Base-by-base conservation (phyloP, 345 rosid genomes). In the Geranium brycei region DNA sequence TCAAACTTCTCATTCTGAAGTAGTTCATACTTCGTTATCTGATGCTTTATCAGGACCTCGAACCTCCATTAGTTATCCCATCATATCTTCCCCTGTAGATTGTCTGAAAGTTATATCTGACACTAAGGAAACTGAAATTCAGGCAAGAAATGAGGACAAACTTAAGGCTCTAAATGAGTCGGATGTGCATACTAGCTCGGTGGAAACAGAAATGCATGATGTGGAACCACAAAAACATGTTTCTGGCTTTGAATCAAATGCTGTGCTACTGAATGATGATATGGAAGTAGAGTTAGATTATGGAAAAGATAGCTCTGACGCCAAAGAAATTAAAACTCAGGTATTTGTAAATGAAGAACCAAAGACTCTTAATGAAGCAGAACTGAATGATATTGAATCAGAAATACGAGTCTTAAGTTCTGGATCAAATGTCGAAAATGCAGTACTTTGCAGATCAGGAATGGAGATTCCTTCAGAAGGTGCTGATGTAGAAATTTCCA, bases 341-440 rank as follows among this genome's bases (percentile, higher is more conserved):
- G 41, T 55, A 35, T 40, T 53, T 12, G 59, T 31, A 23, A 23
- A 23, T 7, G 70, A 73, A 19, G 79, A 71, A 68, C 38, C 14
- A 13, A 32, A 65, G 66, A 62, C 31, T 68, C 15, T 14, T 12
- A 65, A 67, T 58, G 28, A 41, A 32, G 53, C 64, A 58, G 73
- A 59, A 55, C 31, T 65, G 59, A 59, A 40, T 51, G 73, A 65
- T 68, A 32, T 67, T 61, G 70, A 67, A 41, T 66, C 69, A 19
- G 61, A 68, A 70, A 72, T 63, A 41, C 41, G 63, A 63, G 64
- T 64, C 53, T 58, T 71, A 64, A 62, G 62, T 51, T 62, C 32
- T 59, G 77, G 68, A 28, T 65, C 64, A 62, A 71, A 78, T 67
- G 12, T 17, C 67, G 80, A 66, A 41, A 68, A 68, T 61, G 40